Conservation (phyloP, 1,284 basidiomycete genomes). For the Tilletia caries region DNA sequence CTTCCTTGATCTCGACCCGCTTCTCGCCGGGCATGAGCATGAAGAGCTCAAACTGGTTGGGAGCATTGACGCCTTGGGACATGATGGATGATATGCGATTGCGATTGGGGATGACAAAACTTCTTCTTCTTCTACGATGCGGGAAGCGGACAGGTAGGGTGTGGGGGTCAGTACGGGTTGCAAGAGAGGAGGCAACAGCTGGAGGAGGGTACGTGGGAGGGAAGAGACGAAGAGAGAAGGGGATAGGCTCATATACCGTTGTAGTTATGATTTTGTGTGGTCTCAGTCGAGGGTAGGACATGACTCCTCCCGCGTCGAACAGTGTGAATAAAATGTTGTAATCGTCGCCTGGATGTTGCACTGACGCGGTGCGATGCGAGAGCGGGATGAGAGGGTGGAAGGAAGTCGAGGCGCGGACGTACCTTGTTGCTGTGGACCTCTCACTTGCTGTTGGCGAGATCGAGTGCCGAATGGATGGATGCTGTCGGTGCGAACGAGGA, state of each 20-base stretch:
- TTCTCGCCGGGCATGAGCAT: conserved; percentile 89
- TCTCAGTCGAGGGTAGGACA: conserved; percentile 10
- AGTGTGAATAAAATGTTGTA: conserved; percentile 26
- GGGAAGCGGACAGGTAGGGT: background rate
- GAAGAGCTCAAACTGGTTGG: conserved; percentile 83
- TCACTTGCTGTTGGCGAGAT: too few species aligned
- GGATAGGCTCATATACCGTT: conserved; percentile 50
- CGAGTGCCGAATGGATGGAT: background rate
- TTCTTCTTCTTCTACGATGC: background rate
- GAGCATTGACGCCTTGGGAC: conserved; percentile 65
- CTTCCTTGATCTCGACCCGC: conserved; percentile 83
- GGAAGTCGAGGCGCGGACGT: background rate
- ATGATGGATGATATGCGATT: background rate
- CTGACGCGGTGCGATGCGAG: background rate
- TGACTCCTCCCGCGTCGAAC: conserved; percentile 13
- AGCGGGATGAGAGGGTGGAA: background rate
- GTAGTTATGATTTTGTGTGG: conserved; percentile 33
- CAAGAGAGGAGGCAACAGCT: background rate
- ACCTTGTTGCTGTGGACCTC: too few species aligned
- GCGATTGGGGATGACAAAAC: background rate
- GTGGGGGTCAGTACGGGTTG: background rate
- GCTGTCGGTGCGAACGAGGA: background rate
- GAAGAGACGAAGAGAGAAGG: background rate
- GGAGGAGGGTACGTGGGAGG: background rate
- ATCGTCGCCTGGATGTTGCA: conserved; percentile 17